Percentiles rank a stretch among this genome's conserved stretches.
These are phyloP conservation scores for Neurospora sp. DNA, from an alignment of 495 filamentous ascomycete species.

Conservation along the genomic window DNA sequence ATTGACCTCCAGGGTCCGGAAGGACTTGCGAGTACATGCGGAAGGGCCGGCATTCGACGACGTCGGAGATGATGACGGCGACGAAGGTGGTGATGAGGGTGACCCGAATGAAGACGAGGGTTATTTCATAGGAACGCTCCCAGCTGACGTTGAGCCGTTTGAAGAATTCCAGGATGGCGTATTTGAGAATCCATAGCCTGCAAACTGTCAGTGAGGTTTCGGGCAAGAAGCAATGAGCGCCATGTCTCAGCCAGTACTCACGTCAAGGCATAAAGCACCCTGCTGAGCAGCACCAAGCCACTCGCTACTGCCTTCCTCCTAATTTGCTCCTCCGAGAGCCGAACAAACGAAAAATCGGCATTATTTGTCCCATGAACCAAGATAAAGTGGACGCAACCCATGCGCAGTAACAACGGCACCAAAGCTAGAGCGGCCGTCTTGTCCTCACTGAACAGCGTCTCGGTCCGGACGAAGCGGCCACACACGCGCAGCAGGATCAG, in stretches of 20 bases:
- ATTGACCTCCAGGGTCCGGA: constrained; percentile 77
- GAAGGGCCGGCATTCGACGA: constrained; percentile 82
- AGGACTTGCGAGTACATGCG: constrained; percentile 82
- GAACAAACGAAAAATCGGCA: constrained; percentile 30
- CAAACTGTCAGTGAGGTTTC: not conserved
- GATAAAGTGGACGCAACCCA: constrained; percentile 80
- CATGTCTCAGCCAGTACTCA: constrained; percentile 19
- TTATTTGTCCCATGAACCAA: constrained; percentile 88
- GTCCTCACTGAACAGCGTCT: constrained; percentile 78
- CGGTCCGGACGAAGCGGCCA: constrained; percentile 72
- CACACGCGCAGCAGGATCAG: constrained; percentile 69
- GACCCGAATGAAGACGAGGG: constrained; percentile 58
- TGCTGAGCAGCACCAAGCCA: constrained; percentile 51
- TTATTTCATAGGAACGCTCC: constrained; percentile 58
- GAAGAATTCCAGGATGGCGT: constrained; percentile 84
- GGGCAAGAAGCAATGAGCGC: not conserved
- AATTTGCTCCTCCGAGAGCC: constrained; percentile 37
- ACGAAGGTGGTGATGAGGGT: constrained; percentile 68
- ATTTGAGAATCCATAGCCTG: constrained; percentile 88
- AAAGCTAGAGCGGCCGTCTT: constrained; percentile 72
- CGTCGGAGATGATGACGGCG: constrained; percentile 66
- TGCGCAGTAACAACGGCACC: constrained; percentile 69
- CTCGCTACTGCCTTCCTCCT: constrained; percentile 49
- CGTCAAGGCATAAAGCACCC: constrained; percentile 63
- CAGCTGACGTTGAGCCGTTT: constrained; percentile 66